Base-by-base conservation (phyloP, 345 rosid species). In the Draba incana region DNA sequence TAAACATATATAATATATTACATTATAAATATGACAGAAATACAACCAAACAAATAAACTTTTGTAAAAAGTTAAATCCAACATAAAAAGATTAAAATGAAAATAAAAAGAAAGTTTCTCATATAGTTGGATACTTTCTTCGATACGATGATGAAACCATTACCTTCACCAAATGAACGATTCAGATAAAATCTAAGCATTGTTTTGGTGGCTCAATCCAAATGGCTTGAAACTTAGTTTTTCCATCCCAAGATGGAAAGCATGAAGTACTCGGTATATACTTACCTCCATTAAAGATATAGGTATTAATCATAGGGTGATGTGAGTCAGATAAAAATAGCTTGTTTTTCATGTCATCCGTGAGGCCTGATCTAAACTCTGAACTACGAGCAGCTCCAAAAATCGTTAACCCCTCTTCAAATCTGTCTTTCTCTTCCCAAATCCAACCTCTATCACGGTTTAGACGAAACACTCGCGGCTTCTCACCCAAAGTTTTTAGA, bases 131-230 rank as follows among this genome's bases (percentile, higher is more conserved):
- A 2, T 33, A 33, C 8, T 33, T 33, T 33, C 8, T 33, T 33
- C 37, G 8, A 33, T 33, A 33, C 37, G 7, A 33, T 33, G 37
- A 6, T 33, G 37, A 33, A 33, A 33, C 37, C 37, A 33, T 35
- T 35, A 35, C 8, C 3, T 41, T 11, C 44, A 11, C 4, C n/a
- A 44, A 44, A 44, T 44, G 47, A 2, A 6, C 25, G 48, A 59
- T 13, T 59, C 35, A 59, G 15, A 6, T 58, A 25, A 42, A 39
- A 13, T 59, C 37, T 42, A 23, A 7, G 64, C 15, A 0, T 13
- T 13, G 48, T 25, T 59, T 59, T n/a, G 64, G 64, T 3, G 50
- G 23, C 7, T 59, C 49, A 42, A 59, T 41, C 64, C 64, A 59
- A 59, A 59, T 12, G 15, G 20, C 6, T 6, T 27, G 47, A 59